Evolutionary conservation across 345 rosid species (phyloP).

Genomic region (Ricinus communis): DNA sequence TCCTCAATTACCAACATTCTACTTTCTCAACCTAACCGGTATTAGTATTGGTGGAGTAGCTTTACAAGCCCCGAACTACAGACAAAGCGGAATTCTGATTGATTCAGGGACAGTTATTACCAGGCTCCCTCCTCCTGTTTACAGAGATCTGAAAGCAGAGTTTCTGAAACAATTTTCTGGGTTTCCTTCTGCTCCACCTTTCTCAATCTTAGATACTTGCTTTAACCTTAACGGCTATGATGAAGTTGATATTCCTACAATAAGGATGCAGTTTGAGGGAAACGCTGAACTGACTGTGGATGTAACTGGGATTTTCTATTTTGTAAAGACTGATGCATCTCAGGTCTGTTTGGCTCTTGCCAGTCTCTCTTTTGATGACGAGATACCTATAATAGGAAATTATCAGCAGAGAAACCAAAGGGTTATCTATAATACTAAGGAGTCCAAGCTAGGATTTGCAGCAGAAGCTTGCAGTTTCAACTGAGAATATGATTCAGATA

Average conservation of each 20-base stretch:
- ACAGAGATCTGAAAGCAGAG: slow-evolving; percentile 63
- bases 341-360: slow-evolving; percentile 86
- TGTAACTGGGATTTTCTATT: slow-evolving; percentile 68
- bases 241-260: slow-evolving; percentile 63
- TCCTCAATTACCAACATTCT: slow-evolving; percentile 65
- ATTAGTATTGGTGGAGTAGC: slow-evolving; percentile 57
- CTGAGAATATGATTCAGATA: slow-evolving; percentile 9
- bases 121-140: slow-evolving; percentile 75
- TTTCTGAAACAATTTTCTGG: slow-evolving; percentile 67
- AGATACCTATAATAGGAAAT: slow-evolving; percentile 69
- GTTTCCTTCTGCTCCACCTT: slow-evolving; percentile 65
- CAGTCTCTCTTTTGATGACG: slow-evolving; percentile 65
- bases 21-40: slow-evolving; percentile 75
- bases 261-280: slow-evolving; percentile 59
- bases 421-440: slow-evolving; percentile 69
- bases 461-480: slow-evolving; percentile 68
- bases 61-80: slow-evolving; percentile 41
- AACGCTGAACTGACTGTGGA: slow-evolving; percentile 59
- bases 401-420: slow-evolving; percentile 91
- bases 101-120: slow-evolving; percentile 91
- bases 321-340: slow-evolving; percentile 68
- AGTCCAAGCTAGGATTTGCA: slow-evolving; percentile 66
- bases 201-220: slow-evolving; percentile 80
- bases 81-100: slow-evolving; percentile 47
- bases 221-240: slow-evolving; percentile 70